phyloP scores from a whole-genome alignment of 805 yeast genomes.

The Metschnikowia lunata region DNA sequence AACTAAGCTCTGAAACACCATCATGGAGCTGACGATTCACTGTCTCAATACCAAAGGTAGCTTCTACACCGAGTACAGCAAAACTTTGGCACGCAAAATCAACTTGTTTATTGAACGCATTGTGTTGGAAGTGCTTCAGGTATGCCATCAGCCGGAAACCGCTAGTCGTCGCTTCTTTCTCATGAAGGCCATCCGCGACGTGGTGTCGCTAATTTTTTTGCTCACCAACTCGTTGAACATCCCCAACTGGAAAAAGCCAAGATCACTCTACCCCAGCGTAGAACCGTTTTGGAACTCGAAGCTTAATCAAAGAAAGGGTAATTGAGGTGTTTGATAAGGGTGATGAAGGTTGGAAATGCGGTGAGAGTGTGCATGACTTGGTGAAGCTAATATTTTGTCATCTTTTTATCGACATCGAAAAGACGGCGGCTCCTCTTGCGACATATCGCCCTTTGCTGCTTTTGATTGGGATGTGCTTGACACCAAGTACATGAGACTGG shows the following conservation, averaged over 20 bases:
- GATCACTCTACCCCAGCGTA: too few relatives aligned
- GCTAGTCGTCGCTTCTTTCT: constrained; percentile 9
- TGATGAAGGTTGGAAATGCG: too few relatives aligned
- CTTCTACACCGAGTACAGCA: constrained; percentile 11
- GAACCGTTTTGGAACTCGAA: too few relatives aligned
- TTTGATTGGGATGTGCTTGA: too few relatives aligned
- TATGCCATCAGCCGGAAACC: constrained; percentile 6
- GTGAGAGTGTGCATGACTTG: too few relatives aligned
- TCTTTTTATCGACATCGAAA: too few relatives aligned
- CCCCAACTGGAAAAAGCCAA: constrained; percentile 6
- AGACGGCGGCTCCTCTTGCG: too few relatives aligned
- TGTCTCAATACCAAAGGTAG: constrained; percentile 12
- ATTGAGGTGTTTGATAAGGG: too few relatives aligned
- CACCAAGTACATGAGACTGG: too few relatives aligned
- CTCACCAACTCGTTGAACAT: constrained; percentile 14
- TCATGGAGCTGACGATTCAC: constrained; percentile 12
- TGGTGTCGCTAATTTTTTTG: constrained; percentile 10
- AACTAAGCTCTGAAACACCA: constrained; percentile 8
- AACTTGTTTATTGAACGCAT: constrained; percentile 10
- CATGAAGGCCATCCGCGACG: constrained; percentile 11
- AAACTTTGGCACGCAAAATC: constrained; percentile 7
- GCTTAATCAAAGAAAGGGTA: too few relatives aligned
- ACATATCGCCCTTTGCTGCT: too few relatives aligned
- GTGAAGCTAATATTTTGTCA: too few relatives aligned
- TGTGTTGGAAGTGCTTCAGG: constrained; percentile 8